These are phyloP conservation scores for Camptophora hylomeconis DNA, from an alignment of 2,329 filamentous ascomycete species.

Conservation along the genomic window DNA sequence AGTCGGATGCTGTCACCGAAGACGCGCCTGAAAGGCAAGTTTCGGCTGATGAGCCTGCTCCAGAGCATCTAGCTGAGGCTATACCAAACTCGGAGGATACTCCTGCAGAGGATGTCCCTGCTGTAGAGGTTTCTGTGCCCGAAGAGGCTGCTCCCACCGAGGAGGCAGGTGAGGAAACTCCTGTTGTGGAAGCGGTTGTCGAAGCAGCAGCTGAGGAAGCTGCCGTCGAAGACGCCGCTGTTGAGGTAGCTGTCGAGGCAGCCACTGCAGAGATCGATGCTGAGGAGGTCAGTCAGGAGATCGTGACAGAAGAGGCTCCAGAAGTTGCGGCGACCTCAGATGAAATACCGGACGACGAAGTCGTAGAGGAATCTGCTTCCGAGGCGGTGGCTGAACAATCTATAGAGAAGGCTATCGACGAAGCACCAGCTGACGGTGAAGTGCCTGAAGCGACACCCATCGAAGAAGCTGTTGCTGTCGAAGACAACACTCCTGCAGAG, in stretches of 20 bases:
- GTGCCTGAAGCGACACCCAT: conserved; percentile 10
- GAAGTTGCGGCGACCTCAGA: not conserved
- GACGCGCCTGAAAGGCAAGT: too few relatives aligned
- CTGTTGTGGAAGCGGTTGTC: not conserved
- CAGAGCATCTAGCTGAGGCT: conserved; percentile 2
- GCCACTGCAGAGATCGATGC: conserved; percentile 8
- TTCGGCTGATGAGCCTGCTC: conserved; percentile 3
- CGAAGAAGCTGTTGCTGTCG: conserved; percentile 4
- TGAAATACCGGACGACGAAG: not conserved
- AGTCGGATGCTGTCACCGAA: too few relatives aligned
- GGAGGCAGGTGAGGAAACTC: conserved; percentile 1
- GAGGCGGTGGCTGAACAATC: conserved; percentile 6
- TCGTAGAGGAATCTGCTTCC: not conserved
- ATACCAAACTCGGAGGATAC: conserved; percentile 1
- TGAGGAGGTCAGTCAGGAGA: conserved; percentile 9
- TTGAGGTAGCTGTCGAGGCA: conserved; percentile 11
- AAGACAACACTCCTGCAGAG: not conserved
- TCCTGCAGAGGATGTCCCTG: conserved; percentile 1
- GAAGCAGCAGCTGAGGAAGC: conserved; percentile 7
- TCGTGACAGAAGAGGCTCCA: conserved; percentile 4
- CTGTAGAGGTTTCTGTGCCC: too few relatives aligned
- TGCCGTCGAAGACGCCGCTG: conserved; percentile 7
- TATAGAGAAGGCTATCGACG: conserved; percentile 12
- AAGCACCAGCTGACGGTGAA: conserved; percentile 13
- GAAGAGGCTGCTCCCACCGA: conserved; percentile 1